These are phyloP conservation scores for Corylus heterophylla DNA, from an alignment of 306 rosid species.

Conservation along the genomic window DNA sequence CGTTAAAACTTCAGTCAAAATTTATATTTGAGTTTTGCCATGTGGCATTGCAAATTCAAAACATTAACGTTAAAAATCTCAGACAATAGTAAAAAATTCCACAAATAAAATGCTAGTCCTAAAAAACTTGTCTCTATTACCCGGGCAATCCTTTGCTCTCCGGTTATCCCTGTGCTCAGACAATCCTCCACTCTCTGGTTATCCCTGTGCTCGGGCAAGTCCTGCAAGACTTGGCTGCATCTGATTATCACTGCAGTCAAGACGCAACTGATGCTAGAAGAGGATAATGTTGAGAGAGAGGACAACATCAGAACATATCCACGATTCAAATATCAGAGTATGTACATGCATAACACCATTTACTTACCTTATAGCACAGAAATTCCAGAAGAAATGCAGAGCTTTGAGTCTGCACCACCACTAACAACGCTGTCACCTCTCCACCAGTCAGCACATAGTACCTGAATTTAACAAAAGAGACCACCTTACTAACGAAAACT, in stretches of 20 bases:
- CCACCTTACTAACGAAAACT: not conserved
- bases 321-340: not conserved
- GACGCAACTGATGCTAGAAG: not conserved
- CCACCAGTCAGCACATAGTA: conserved; percentile 94
- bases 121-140: not conserved
- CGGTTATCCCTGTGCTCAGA: not conserved
- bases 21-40: not conserved
- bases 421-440: conserved; percentile 68
- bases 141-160: not conserved
- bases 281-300: not conserved
- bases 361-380: conserved; percentile 43
- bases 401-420: conserved; percentile 89
- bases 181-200: not conserved
- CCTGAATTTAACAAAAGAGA: conserved; percentile 46
- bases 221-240: not conserved
- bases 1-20: not conserved
- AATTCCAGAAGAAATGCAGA: conserved; percentile 72
- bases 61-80: not conserved
- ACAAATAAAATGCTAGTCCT: no score
- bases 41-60: not conserved
- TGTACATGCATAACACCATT: not conserved
- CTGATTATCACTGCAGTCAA: not conserved
- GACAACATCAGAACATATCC: not conserved
- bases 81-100: no score
- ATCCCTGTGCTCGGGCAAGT: not conserved